phyloP scores from a whole-genome alignment of 495 filamentous ascomycete genomes.

The Cercophora scortea region DNA sequence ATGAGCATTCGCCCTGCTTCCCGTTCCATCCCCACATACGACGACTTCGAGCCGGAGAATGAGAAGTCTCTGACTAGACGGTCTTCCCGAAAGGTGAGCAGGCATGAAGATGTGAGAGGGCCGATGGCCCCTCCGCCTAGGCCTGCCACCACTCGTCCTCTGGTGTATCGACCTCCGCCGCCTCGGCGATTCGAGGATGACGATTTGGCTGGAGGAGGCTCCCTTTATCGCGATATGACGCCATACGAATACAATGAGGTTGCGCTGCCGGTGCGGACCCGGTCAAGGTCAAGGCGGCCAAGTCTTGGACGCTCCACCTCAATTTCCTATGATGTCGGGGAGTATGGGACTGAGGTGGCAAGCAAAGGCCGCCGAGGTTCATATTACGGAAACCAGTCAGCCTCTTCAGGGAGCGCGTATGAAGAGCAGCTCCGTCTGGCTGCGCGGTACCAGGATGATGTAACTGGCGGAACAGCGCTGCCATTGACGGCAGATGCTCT shows the following conservation, averaged over 20 bases:
- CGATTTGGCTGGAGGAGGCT: constrained; percentile 17
- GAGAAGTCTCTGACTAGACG: constrained; percentile 26
- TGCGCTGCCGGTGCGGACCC: constrained; percentile 5
- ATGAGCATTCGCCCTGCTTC: constrained; percentile 31
- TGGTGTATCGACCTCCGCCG: constrained; percentile 28
- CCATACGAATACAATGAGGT: constrained; percentile 11
- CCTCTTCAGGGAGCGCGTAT: constrained; percentile 26
- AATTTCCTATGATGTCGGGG: constrained; percentile 13
- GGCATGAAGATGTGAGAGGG: constrained; percentile 27
- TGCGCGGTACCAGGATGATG: constrained; percentile 42
- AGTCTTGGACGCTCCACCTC: constrained; percentile 14
- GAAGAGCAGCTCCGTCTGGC: constrained; percentile 43
- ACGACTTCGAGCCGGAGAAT: constrained; percentile 23
- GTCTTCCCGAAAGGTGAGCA: constrained; percentile 31
- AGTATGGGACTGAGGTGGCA: constrained; percentile 22
- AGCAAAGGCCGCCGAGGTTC: constrained; percentile 20
- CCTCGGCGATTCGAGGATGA: constrained; percentile 22
- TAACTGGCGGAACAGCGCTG: constrained; percentile 31
- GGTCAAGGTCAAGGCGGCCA: constrained; percentile 3
- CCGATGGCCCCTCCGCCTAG: constrained; percentile 34
- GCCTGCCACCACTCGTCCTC: constrained; percentile 34
- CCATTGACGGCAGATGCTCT: constrained; percentile 44
- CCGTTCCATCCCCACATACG: constrained; percentile 10
- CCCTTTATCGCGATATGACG: constrained; percentile 26
- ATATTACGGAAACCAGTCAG: constrained; percentile 22